Evolutionary conservation across 108 stramenopile species (phyloP).

Genomic region (Mediolabrus comicus): DNA sequence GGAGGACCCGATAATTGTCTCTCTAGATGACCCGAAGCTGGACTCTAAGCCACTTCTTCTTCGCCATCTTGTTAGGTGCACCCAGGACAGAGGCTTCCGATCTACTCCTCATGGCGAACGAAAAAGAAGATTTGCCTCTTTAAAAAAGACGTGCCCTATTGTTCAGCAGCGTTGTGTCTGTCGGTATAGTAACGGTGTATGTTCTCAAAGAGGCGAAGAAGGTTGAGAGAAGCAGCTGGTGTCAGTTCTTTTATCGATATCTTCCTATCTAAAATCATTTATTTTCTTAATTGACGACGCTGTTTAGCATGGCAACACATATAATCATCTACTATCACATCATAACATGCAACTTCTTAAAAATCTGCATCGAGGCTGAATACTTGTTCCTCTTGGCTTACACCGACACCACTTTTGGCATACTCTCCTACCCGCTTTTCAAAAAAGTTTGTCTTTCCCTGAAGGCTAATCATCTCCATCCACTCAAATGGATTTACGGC

Average conservation of each 20-base stretch:
- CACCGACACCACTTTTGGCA: conserved; percentile 94
- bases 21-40: conserved; percentile 38
- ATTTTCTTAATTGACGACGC: background rate
- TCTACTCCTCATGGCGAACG: conserved; percentile 70
- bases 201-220: conserved; percentile 23
- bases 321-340: too few species aligned
- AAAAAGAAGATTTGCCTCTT: conserved; percentile 52
- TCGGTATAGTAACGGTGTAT: conserved; percentile 60
- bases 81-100: conserved; percentile 36
- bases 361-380: conserved; percentile 93
- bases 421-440: conserved; percentile 92
- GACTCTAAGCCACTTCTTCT: conserved; percentile 35
- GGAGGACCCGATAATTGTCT: conserved; percentile 61
- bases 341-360: conserved; percentile 29
- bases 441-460: conserved; percentile 82
- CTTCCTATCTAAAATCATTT: background rate
- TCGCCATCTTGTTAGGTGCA: conserved; percentile 59
- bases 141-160: conserved; percentile 68
- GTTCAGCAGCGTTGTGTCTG: conserved; percentile 73
- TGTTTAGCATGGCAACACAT: background rate
- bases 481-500: conserved; percentile 95
- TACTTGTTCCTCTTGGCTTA: conserved; percentile 71
- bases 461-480: conserved; percentile 99
- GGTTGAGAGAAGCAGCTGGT: conserved; percentile 8
- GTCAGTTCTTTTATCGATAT: background rate